Conservation (phyloP, 1,284 basidiomycete species). For the Trichosporon sp. region DNA sequence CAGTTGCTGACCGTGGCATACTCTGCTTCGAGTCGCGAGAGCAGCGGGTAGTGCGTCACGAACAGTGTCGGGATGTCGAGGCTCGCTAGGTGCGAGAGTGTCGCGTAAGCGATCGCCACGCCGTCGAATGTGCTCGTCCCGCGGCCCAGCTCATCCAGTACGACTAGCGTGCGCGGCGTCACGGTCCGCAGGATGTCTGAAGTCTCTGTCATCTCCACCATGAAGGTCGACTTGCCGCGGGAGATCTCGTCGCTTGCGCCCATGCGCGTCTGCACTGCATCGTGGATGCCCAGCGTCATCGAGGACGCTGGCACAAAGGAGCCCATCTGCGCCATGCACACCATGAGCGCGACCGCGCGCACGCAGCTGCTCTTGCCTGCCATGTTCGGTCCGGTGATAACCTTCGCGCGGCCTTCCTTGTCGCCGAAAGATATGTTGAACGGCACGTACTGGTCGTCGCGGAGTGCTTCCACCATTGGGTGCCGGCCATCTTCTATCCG, state of each 20-base stretch:
- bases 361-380: conserved; percentile 51
- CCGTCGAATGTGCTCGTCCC: conserved; percentile 48
- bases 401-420: conserved; percentile 58
- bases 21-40: conserved; percentile 52
- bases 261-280: conserved; percentile 71
- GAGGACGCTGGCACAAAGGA: conserved; percentile 62
- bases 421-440: conserved; percentile 47
- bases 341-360: conserved; percentile 41
- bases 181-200: conserved; percentile 77
- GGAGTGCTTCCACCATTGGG: conserved; percentile 70
- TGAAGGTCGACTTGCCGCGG: conserved; percentile 82
- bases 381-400: conserved; percentile 61
- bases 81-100: conserved; percentile 66
- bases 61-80: conserved; percentile 78
- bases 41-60: conserved; percentile 81
- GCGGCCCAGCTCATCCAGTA: conserved; percentile 63
- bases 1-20: conserved; percentile 59
- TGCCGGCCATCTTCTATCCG: conserved; percentile 56
- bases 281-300: conserved; percentile 69
- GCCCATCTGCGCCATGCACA: conserved; percentile 56
- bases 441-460: conserved; percentile 74
- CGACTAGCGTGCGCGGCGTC: conserved; percentile 68
- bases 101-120: conserved; percentile 56
- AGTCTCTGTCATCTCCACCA: conserved; percentile 94
- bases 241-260: conserved; percentile 73